Conservation (phyloP, 2,329 filamentous ascomycete genomes). For the Cytospora piceae region DNA sequence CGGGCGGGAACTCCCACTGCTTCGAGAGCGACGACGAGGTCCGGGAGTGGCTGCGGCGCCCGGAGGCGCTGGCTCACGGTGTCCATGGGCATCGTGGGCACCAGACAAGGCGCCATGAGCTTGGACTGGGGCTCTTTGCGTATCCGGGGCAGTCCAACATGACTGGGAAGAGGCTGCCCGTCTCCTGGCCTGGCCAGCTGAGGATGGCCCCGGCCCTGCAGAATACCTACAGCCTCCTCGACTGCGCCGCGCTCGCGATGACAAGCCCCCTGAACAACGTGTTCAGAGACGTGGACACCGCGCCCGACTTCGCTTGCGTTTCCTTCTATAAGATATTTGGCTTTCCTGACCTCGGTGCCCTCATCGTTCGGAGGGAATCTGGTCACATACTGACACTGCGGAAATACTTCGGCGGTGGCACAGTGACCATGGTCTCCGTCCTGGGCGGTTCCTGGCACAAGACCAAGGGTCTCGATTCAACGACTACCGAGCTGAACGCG, state of each 20-base stretch:
- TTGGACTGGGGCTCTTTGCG: slow-evolving; percentile 56
- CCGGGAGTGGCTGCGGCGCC: slow-evolving; percentile 46
- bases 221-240: slow-evolving; percentile 58
- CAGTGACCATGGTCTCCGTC: slow-evolving; percentile 62
- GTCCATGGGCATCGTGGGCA: slow-evolving; percentile 32
- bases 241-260: slow-evolving; percentile 68
- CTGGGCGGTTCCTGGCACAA: slow-evolving; percentile 57
- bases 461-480: slow-evolving; percentile 50
- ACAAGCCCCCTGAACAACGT: slow-evolving; percentile 58
- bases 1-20: slow-evolving; percentile 55
- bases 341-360: slow-evolving; percentile 65
- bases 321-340: slow-evolving; percentile 71
- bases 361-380: slow-evolving; percentile 60
- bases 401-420: slow-evolving; percentile 71
- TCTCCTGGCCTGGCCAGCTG: slow-evolving; percentile 54
- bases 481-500: too few relatives aligned
- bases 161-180: slow-evolving; percentile 65
- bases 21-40: slow-evolving; percentile 61
- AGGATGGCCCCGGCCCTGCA: slow-evolving; percentile 40
- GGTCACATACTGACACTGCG: slow-evolving; percentile 58
- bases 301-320: slow-evolving; percentile 64
- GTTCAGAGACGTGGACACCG: slow-evolving; percentile 53
- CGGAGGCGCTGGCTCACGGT: slow-evolving; percentile 5
- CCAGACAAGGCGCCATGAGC: slow-evolving; percentile 34
- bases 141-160: slow-evolving; percentile 74